Evolutionary conservation across 106 monocot species (phyloP).

Genomic region (Vanilla planifolia): DNA sequence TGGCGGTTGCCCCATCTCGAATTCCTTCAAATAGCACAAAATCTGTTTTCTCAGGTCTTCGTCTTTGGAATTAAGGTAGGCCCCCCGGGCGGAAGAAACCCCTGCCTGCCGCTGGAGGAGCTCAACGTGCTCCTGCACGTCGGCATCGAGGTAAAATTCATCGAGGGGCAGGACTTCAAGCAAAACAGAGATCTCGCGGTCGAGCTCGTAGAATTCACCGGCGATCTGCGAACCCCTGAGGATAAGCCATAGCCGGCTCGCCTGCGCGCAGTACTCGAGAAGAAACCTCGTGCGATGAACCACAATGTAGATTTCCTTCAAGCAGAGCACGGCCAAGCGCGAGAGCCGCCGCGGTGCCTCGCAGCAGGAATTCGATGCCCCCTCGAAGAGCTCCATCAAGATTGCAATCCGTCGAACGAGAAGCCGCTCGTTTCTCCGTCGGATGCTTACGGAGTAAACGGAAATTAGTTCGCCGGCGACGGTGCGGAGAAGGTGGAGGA

Average conservation of each 20-base stretch:
- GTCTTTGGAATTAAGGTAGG: slow-evolving; percentile 4
- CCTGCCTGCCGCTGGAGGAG: slow-evolving; percentile 30
- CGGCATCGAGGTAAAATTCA: slow-evolving; percentile 23
- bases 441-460: slow-evolving; percentile 10
- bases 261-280: slow-evolving; percentile 54
- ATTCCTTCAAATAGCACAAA: slow-evolving; percentile 26
- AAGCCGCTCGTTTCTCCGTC: slow-evolving; percentile 32
- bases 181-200: slow-evolving; percentile 44
- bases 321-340: slow-evolving; percentile 36
- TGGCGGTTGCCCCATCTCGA: slow-evolving; percentile 17
- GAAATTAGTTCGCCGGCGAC: slow-evolving; percentile 16
- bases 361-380: slow-evolving; percentile 20
- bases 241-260: slow-evolving; percentile 49
- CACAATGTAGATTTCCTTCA: slow-evolving; percentile 63
- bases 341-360: neutral
- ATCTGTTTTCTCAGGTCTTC: no score
- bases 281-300: slow-evolving; percentile 42
- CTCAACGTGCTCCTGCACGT: slow-evolving; percentile 40
- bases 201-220: slow-evolving; percentile 54
- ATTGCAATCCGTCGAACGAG: slow-evolving; percentile 29
- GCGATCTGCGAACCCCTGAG: slow-evolving; percentile 30
- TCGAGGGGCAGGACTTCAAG: slow-evolving; percentile 59
- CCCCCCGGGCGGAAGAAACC: slow-evolving; percentile 13
- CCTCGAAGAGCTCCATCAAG: slow-evolving; percentile 36
- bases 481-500: slow-evolving; percentile 28